A percentile compares a stretch with the other conserved stretches of the same genome.
Evolutionary conservation across 768 basidiomycete genomes (phyloP).

Genomic region (Suillus lakei): DNA sequence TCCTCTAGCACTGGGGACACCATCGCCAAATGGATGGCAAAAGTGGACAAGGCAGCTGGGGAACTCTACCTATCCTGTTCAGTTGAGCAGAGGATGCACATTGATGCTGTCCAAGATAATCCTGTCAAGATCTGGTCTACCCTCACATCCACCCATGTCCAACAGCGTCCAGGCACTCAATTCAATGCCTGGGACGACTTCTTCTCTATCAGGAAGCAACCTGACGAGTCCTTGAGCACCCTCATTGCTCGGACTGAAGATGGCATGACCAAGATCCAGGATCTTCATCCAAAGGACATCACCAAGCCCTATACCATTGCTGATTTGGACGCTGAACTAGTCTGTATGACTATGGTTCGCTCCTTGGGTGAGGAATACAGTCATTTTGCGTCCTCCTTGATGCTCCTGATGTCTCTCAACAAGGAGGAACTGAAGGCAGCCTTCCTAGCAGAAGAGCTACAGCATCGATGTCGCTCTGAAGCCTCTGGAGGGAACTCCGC

Average conservation of each 20-base stretch:
- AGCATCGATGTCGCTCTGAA: neutral
- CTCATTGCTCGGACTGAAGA: conserved; percentile 2
- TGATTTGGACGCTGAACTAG: conserved; percentile 9
- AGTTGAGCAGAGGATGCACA: too few relatives aligned
- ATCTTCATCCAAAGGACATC: neutral
- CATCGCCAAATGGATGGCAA: too few relatives aligned
- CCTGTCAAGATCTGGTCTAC: too few relatives aligned
- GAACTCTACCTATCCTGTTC: too few relatives aligned
- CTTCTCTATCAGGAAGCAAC: conserved; percentile 12
- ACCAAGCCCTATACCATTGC: neutral
- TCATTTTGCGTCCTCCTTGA: conserved; percentile 17
- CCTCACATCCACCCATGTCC: conserved; percentile 10
- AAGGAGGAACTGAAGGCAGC: conserved; percentile 6
- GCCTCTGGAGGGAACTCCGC: too few relatives aligned
- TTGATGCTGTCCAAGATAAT: too few relatives aligned
- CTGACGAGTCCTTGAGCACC: conserved; percentile 9
- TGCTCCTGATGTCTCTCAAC: conserved; percentile 13
- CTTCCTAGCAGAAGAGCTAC: conserved; percentile 7
- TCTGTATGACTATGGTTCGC: conserved; percentile 18
- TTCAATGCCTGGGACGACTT: conserved; percentile 17
- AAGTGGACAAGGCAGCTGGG: too few relatives aligned
- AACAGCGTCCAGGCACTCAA: neutral
- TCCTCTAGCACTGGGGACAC: too few relatives aligned
- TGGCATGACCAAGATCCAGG: conserved; percentile 14
- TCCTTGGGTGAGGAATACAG: conserved; percentile 12